A percentile compares a stretch with the other conserved stretches of the same genome.
phyloP scores from a whole-genome alignment of 108 stramenopile genomes.

The Discostella pseudostelligera region DNA sequence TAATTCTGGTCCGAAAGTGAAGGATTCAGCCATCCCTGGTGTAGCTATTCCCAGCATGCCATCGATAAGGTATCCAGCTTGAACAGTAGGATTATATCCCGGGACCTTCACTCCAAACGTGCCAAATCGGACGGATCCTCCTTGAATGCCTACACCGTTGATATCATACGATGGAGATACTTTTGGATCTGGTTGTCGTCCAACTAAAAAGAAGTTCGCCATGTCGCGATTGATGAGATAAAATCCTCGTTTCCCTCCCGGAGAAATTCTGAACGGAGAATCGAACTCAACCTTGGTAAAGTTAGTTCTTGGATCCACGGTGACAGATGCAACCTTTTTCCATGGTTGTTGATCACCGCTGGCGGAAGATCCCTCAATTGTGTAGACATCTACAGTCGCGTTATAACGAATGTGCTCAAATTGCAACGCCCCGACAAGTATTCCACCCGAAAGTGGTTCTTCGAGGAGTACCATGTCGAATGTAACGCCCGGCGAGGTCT shows the following conservation, averaged over 20 bases:
- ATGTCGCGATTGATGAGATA: not conserved
- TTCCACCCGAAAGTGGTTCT: not conserved
- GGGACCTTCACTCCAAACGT: slow-evolving; percentile 15
- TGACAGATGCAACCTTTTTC: slow-evolving; percentile 4
- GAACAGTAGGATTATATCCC: slow-evolving; percentile 15
- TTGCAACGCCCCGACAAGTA: slow-evolving; percentile 7
- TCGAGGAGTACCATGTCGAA: slow-evolving; percentile 16
- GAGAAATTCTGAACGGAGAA: slow-evolving; percentile 9
- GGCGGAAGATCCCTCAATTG: slow-evolving; percentile 11
- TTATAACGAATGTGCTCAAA: slow-evolving; percentile 15
- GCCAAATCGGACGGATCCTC: slow-evolving; percentile 14
- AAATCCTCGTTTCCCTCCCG: slow-evolving; percentile 7
- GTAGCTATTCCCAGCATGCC: too few relatives aligned
- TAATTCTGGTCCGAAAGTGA: not conserved
- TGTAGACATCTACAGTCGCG: slow-evolving; percentile 21
- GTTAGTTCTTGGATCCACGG: not conserved
- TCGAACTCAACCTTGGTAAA: slow-evolving; percentile 5
- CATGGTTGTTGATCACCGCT: slow-evolving; percentile 5
- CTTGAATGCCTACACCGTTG: slow-evolving; percentile 9
- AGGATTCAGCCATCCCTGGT: too few relatives aligned
- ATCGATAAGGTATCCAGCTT: slow-evolving; percentile 11
- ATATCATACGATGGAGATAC: slow-evolving; percentile 5
- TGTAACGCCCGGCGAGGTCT: slow-evolving; percentile 15
- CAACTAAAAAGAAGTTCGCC: slow-evolving; percentile 10
- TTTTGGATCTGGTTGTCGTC: not conserved